Base-by-base conservation (phyloP, 768 basidiomycete species). In the Termitomyces sp. region DNA sequence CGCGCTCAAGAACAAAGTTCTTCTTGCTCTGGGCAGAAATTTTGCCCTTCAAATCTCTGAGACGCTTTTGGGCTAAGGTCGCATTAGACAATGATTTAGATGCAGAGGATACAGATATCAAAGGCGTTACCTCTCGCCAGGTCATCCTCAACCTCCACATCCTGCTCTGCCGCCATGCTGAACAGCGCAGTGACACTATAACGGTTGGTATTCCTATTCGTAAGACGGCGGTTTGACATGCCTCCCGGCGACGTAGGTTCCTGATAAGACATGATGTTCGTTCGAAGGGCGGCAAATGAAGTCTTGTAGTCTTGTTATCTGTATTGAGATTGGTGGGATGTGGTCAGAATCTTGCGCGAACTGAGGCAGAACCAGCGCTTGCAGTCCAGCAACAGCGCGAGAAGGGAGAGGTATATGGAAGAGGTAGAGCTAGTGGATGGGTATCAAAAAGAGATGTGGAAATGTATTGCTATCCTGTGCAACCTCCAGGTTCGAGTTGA, bases 21-120 rank as follows among this genome's bases (percentile, higher is more conserved):
- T 98, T 98, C 83, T 99, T 99, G 56, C 93, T 95, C 76, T 98
- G 97, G 0, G 94, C 91, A 15, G 97, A 98, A 60, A 99, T 99
- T 70, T 95, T 91, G 30, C 89, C 85, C 77, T 99, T 99, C 63
- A 99, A 82, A 67, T 99, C 97, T 33, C 97, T 83, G 33, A 99
- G 78, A 49, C 96, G 93, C 74, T 96, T 98, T 79, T 99, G 97
- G 51, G 97, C 97, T 94, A 70, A 46, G 11, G 44, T 41, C 52
- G 54, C 57, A 61, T 55, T 55, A 64, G 44, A 48, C 33, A 20
- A 18, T 39, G 41, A 59, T 31, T 9, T 20, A 39, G 30, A 31
- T 53, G 37, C 59, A 45, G 18, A 54, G 42, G 46, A 59, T 57
- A 42, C 48, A 48, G 50, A 55, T 36, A 57, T 56, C n/a, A 30